These are phyloP conservation scores for Fusarium veterinarium DNA, from an alignment of 2,329 filamentous ascomycete species.

Conservation along the genomic window DNA sequence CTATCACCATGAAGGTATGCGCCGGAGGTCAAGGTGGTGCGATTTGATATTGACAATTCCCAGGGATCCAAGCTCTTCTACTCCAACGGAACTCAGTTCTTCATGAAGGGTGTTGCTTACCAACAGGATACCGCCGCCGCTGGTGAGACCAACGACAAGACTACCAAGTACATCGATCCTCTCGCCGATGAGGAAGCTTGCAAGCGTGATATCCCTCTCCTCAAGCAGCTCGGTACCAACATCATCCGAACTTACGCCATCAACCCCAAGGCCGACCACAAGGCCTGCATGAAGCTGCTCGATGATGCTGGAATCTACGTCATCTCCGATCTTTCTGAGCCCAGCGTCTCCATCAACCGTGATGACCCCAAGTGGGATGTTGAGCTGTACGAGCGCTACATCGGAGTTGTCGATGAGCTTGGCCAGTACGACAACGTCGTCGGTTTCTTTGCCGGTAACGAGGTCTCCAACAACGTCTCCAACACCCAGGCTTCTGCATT, in stretches of 20 bases:
- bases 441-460: conserved; percentile 98
- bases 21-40: neutral
- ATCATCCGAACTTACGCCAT: conserved; percentile 95
- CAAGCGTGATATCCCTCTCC: conserved; percentile 85
- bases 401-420: conserved; percentile 82
- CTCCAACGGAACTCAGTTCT: conserved; percentile 75
- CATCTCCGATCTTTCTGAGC: conserved; percentile 89
- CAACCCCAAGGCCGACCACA: conserved; percentile 82
- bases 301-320: conserved; percentile 93
- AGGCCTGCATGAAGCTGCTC: conserved; percentile 85
- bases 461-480: conserved; percentile 89
- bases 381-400: conserved; percentile 83
- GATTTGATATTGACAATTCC: neutral
- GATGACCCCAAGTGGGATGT: conserved; percentile 82
- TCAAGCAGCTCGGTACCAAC: conserved; percentile 86
- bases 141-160: conserved; percentile 58
- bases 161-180: conserved; percentile 79
- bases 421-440: conserved; percentile 89
- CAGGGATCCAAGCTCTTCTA: conserved; percentile 91
- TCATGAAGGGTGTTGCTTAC: conserved; percentile 94
- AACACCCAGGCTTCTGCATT: conserved; percentile 93
- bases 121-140: conserved; percentile 79
- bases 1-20: conserved; percentile 76
- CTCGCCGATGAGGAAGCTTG: conserved; percentile 78
- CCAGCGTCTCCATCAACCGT: conserved; percentile 85